phyloP scores from a whole-genome alignment of 2,329 filamentous ascomycete species.

The Neopestalotiopsis rosae region DNA sequence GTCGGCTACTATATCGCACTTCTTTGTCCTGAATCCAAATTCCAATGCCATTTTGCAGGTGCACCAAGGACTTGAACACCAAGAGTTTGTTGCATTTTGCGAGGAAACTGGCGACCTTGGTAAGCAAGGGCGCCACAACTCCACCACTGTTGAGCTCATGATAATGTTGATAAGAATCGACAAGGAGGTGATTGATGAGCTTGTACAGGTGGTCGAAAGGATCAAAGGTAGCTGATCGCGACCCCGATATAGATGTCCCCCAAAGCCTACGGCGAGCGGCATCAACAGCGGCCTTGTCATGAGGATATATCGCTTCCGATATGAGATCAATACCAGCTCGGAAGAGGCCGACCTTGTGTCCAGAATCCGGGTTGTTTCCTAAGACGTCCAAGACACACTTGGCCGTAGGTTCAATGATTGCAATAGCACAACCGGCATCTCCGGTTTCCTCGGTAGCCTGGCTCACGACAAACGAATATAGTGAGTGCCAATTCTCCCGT shows the following conservation, averaged over 20 bases:
- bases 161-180: constrained; percentile 56
- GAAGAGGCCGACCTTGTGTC: constrained; percentile 34
- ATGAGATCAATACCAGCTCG: constrained; percentile 49
- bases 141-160: constrained; percentile 42
- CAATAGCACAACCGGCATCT: constrained; percentile 68
- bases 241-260: constrained; percentile 54
- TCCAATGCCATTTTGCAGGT: constrained; percentile 65
- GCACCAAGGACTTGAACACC: constrained; percentile 60
- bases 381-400: constrained; percentile 53
- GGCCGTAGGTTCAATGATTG: constrained; percentile 74
- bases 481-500: constrained; percentile 51
- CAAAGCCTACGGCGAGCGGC: constrained; percentile 70
- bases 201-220: constrained; percentile 72
- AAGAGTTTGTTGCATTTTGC: constrained; percentile 53
- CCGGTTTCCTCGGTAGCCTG: constrained; percentile 68
- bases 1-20: constrained; percentile 46
- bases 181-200: constrained; percentile 59
- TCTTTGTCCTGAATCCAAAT: constrained; percentile 68
- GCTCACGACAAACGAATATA: constrained; percentile 63
- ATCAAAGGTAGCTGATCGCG: constrained; percentile 54
- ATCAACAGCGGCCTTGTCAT: constrained; percentile 68
- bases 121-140: constrained; percentile 53
- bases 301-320: constrained; percentile 56
- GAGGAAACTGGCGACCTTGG: constrained; percentile 59
- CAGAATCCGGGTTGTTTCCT: constrained; percentile 24